Percentiles rank a stretch among this genome's conserved stretches.
These are phyloP conservation scores for Crepidotus variabilis DNA, from an alignment of 768 basidiomycete species.

Conservation along the genomic window DNA sequence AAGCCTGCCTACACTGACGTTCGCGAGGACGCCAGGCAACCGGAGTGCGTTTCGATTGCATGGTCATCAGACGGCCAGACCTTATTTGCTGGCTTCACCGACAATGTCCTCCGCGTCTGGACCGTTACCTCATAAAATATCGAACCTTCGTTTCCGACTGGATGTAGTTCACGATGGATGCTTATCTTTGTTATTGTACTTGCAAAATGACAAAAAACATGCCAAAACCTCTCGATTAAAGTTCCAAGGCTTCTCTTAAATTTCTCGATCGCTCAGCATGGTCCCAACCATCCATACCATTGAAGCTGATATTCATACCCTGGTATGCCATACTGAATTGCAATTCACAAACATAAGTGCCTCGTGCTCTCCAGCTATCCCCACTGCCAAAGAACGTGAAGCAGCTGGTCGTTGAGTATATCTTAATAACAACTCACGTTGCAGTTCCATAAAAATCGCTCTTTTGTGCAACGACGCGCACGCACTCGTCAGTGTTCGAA, in stretches of 20 bases:
- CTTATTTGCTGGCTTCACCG: slow-evolving; percentile 95
- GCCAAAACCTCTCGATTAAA: slow-evolving; percentile 22
- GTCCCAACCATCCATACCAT: slow-evolving; percentile 74
- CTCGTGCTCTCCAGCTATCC: slow-evolving; percentile 79
- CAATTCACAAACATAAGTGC: slow-evolving; percentile 66
- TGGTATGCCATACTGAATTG: slow-evolving; percentile 61
- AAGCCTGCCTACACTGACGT: slow-evolving; percentile 89
- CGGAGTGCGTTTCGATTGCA: slow-evolving; percentile 94
- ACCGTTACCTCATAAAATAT: slow-evolving; percentile 63
- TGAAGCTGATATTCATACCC: slow-evolving; percentile 70
- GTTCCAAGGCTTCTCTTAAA: slow-evolving; percentile 44
- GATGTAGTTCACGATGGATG: slow-evolving; percentile 16
- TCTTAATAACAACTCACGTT: slow-evolving; percentile 46
- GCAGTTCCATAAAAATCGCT: slow-evolving; percentile 74
- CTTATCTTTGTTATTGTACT: slow-evolving; percentile 18
- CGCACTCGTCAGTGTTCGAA: slow-evolving; percentile 66
- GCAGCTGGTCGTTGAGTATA: neutral
- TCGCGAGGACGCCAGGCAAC: slow-evolving; percentile 65
- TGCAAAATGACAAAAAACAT: slow-evolving; percentile 30
- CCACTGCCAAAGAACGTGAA: slow-evolving; percentile 40
- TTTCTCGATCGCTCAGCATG: slow-evolving; percentile 60
- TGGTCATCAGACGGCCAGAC: slow-evolving; percentile 99
- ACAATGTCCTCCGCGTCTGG: slow-evolving; percentile 92
- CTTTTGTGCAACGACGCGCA: slow-evolving; percentile 57
- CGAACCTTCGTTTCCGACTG: slow-evolving; percentile 18